phyloP scores from a whole-genome alignment of 805 yeast species.

The Wickerhamiella azyma region DNA sequence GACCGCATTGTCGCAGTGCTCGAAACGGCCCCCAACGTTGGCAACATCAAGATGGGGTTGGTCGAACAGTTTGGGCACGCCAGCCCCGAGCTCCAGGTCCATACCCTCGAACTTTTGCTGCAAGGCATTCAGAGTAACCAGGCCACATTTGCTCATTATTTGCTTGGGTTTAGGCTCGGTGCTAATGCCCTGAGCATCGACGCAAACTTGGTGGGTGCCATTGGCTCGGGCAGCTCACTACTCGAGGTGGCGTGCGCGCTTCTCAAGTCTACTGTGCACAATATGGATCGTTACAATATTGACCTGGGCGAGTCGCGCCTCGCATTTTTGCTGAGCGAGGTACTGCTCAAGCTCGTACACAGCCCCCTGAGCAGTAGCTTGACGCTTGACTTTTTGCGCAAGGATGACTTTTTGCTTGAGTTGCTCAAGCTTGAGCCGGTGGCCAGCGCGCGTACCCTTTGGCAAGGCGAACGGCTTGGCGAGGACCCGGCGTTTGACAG shows the following conservation, averaged over 20 bases:
- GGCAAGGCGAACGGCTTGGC: slow-evolving; percentile 33
- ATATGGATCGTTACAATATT: slow-evolving; percentile 29
- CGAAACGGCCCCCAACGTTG: slow-evolving; percentile 66
- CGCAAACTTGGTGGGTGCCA: slow-evolving; percentile 32
- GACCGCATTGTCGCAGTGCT: slow-evolving; percentile 57
- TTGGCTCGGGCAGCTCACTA: slow-evolving; percentile 41
- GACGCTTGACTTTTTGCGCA: slow-evolving; percentile 40
- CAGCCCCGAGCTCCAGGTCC: background rate
- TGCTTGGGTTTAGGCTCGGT: slow-evolving; percentile 59
- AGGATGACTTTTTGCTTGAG: slow-evolving; percentile 37
- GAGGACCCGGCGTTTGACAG: slow-evolving; percentile 26
- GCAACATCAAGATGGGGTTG: slow-evolving; percentile 57
- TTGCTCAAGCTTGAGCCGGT: slow-evolving; percentile 41
- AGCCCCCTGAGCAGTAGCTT: slow-evolving; percentile 40
- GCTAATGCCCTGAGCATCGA: slow-evolving; percentile 38
- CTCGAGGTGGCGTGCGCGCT: slow-evolving; percentile 40
- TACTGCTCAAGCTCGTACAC: slow-evolving; percentile 47
- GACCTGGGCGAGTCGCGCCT: slow-evolving; percentile 35
- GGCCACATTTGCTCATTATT: slow-evolving; percentile 51
- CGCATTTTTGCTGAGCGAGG: slow-evolving; percentile 44
- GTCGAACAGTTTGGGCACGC: slow-evolving; percentile 36
- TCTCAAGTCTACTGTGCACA: slow-evolving; percentile 35
- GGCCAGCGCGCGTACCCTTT: slow-evolving; percentile 34
- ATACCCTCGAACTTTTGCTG: background rate
- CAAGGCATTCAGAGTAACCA: background rate